A percentile compares a stretch with the other conserved stretches of the same genome.
These are phyloP conservation scores for Juglanconis sp. DNA, from an alignment of 2,329 filamentous ascomycete species.

Conservation along the genomic window DNA sequence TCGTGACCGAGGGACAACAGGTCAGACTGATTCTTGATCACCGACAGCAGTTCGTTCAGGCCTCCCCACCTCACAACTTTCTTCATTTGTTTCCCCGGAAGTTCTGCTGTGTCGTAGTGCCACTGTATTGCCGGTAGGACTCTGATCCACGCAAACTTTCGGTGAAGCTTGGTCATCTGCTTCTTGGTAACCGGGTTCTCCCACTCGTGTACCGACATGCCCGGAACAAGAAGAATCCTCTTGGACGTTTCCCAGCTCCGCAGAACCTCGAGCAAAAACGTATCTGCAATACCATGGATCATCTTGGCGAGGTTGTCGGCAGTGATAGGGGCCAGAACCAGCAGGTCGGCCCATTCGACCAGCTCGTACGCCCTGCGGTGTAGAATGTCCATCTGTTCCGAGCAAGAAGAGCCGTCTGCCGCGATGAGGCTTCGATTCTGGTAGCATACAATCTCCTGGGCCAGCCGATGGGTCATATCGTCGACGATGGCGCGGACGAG, in stretches of 20 bases:
- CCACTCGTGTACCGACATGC: constrained; percentile 89
- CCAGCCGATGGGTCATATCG: constrained; percentile 60
- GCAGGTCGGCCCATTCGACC: constrained; percentile 82
- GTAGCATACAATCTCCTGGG: constrained; percentile 60
- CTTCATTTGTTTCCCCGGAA: constrained; percentile 34
- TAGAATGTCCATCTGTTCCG: constrained; percentile 48
- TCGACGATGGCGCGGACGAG: constrained; percentile 62
- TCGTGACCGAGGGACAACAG: constrained; percentile 71
- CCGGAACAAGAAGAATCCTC: constrained; percentile 78
- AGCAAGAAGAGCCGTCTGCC: constrained; percentile 28
- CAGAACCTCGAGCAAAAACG: constrained; percentile 74
- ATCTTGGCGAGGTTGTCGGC: constrained; percentile 83
- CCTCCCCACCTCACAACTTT: constrained; percentile 59
- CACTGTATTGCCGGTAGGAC: constrained; percentile 79
- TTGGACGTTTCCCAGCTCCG: constrained; percentile 86
- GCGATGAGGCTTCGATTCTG: constrained; percentile 42
- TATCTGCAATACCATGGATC: constrained; percentile 80
- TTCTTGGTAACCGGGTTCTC: constrained; percentile 85
- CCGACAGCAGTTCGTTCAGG: constrained; percentile 68
- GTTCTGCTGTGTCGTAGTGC: constrained; percentile 59
- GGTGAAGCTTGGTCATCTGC: constrained; percentile 77
- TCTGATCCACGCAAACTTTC: constrained; percentile 84
- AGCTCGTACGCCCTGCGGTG: constrained; percentile 59
- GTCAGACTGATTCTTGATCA: constrained; percentile 74
- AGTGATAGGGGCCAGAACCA: constrained; percentile 81